phyloP scores from a whole-genome alignment of 148 eudicot genomes.

The Rhododendron ferrugineum region DNA sequence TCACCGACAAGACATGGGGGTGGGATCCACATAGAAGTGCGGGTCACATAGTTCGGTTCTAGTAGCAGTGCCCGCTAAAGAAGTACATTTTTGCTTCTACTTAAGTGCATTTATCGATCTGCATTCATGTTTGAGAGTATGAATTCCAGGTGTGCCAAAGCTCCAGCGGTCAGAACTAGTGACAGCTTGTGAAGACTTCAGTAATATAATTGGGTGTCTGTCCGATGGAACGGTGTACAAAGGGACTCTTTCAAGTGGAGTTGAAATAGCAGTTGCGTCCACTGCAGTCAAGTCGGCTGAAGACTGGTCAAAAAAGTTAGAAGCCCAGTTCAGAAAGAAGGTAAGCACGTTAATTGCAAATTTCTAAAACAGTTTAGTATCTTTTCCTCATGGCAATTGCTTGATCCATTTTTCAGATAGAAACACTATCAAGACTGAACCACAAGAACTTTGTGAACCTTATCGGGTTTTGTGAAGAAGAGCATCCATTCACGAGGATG shows the following conservation, averaged over 20 bases:
- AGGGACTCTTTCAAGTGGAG: slow-evolving; percentile 85
- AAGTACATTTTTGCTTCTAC: neutral
- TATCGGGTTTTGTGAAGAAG: slow-evolving; percentile 85
- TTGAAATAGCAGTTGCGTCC: slow-evolving; percentile 82
- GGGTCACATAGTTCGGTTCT: neutral
- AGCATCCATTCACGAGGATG: slow-evolving; percentile 87
- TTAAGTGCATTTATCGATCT: neutral
- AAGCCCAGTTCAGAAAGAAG: slow-evolving; percentile 70
- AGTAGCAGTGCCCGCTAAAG: neutral
- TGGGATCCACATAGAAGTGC: neutral
- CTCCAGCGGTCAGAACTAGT: slow-evolving; percentile 76
- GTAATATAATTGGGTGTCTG: slow-evolving; percentile 69
- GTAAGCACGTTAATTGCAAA: slow-evolving; percentile 20
- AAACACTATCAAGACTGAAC: slow-evolving; percentile 69
- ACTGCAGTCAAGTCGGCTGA: slow-evolving; percentile 47
- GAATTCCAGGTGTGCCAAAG: slow-evolving; percentile 66
- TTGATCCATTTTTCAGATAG: slow-evolving; percentile 49
- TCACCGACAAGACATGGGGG: neutral
- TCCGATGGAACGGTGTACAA: slow-evolving; percentile 64
- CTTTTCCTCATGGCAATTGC: neutral
- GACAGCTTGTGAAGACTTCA: slow-evolving; percentile 83
- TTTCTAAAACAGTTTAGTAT: neutral
- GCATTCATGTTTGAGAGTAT: slow-evolving; percentile 7
- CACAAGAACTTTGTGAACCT: slow-evolving; percentile 97
- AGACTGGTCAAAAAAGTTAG: slow-evolving; percentile 58